These are phyloP conservation scores for Cytidiella melzeri DNA, from an alignment of 768 basidiomycete species.

Conservation along the genomic window DNA sequence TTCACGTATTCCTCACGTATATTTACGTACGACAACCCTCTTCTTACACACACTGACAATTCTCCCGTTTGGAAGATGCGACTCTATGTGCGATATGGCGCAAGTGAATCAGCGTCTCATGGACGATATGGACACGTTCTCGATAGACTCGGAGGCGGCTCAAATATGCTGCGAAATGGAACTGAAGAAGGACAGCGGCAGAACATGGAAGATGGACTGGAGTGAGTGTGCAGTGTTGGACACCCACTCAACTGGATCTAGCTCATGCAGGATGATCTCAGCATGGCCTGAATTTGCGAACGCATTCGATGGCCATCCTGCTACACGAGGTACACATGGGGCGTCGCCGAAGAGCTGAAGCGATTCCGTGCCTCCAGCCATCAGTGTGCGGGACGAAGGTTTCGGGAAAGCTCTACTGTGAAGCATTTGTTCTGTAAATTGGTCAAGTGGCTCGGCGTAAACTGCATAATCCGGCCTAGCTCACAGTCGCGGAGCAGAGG, in stretches of 20 bases:
- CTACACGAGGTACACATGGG: neutral
- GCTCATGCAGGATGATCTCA: neutral
- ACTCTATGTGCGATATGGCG: slow-evolving; percentile 12
- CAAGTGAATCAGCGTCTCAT: neutral
- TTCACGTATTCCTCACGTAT: slow-evolving; percentile 32
- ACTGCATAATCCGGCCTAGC: neutral
- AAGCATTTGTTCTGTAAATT: slow-evolving; percentile 39
- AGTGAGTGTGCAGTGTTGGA: too few species aligned
- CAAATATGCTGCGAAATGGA: slow-evolving; percentile 32
- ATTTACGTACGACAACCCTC: too few species aligned
- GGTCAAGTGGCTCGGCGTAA: slow-evolving; percentile 21
- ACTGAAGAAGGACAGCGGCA: slow-evolving; percentile 27
- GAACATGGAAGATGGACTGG: slow-evolving; percentile 24
- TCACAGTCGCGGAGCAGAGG: slow-evolving; percentile 10
- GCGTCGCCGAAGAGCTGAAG: slow-evolving; percentile 15
- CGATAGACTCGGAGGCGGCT: slow-evolving; percentile 32
- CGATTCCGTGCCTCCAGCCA: slow-evolving; percentile 15
- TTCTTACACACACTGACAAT: neutral
- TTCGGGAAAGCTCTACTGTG: slow-evolving; percentile 14
- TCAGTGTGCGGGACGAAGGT: slow-evolving; percentile 13
- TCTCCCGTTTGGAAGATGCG: neutral
- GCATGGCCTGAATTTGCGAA: slow-evolving; percentile 1
- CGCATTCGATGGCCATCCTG: slow-evolving; percentile 10
- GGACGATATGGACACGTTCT: neutral
- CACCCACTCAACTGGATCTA: too few species aligned